Evolutionary conservation across 495 filamentous ascomycete species (phyloP).

Genomic region (Friedmanniomyces simplex): DNA sequence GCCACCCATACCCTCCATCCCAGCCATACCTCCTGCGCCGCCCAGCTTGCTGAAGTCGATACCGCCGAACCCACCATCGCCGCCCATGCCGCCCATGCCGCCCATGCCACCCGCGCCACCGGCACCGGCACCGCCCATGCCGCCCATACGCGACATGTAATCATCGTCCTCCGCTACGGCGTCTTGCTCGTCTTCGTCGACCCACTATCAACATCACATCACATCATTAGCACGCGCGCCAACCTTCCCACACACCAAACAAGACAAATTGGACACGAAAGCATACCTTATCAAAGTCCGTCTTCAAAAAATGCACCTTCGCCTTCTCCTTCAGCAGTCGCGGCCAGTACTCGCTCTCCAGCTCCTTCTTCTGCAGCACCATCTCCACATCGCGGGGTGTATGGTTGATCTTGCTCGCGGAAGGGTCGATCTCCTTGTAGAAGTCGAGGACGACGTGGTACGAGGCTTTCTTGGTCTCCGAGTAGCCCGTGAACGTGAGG

Average conservation of each 20-base stretch:
- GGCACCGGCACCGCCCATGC: slow-evolving; percentile 47
- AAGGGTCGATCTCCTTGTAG: slow-evolving; percentile 81
- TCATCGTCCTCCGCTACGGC: slow-evolving; percentile 70
- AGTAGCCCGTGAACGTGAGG: slow-evolving; percentile 71
- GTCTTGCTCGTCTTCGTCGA: slow-evolving; percentile 98
- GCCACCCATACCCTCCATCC: slow-evolving; percentile 38
- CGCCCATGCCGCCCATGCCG: slow-evolving; percentile 32
- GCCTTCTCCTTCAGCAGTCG: slow-evolving; percentile 78
- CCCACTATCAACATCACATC: slow-evolving; percentile 72
- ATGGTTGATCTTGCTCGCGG: slow-evolving; percentile 71
- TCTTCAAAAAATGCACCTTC: slow-evolving; percentile 96
- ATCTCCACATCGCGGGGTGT: slow-evolving; percentile 76
- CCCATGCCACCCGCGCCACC: no score
- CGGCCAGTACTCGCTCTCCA: slow-evolving; percentile 86
- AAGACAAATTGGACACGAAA: background rate
- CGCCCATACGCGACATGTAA: slow-evolving; percentile 55
- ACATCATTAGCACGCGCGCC: no score
- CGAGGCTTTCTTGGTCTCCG: slow-evolving; percentile 65
- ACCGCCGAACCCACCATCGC: slow-evolving; percentile 53
- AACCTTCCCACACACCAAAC: background rate
- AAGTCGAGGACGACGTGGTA: slow-evolving; percentile 88
- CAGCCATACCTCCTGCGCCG: slow-evolving; percentile 46
- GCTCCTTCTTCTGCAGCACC: slow-evolving; percentile 91
- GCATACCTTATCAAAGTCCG: slow-evolving; percentile 89
- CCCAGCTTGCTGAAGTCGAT: slow-evolving; percentile 87